Base-by-base conservation (phyloP, 495 filamentous ascomycete species). In the Neurospora terricola region DNA sequence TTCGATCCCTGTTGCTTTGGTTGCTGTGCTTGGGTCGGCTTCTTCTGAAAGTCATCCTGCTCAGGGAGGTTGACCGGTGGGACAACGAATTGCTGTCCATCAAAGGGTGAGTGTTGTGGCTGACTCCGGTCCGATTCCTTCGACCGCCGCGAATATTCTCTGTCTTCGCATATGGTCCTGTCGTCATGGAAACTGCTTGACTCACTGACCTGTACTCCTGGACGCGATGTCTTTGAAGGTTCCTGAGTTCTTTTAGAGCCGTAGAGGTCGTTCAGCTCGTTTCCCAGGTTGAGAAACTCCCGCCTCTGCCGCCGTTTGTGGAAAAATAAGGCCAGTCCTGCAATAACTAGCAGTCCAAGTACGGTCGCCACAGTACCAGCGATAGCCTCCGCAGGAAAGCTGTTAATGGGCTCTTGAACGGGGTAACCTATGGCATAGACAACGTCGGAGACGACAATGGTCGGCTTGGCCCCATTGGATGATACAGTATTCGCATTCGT, bases 341-440 rank as follows among this genome's bases (percentile, higher is more conserved):
- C 38, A 11, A 74, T 42, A 37, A 27, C 39, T 0, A 76, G 66
- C 11, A 73, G n/a, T 4, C 74, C 69, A 30, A 45, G 27, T 1
- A 59, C 21, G 7, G 48, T 21, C 30, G 73, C 74, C 11, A 72
- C 68, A 37, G 72, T 73, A 34, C 77, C 76, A 12, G 76, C 77
- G 38, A 76, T 73, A 11, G 70, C 73, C 12, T 75, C 77, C 2
- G 71, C 11, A 2, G 76, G 75, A 7, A 75, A 62, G 5, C 59
- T 11, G 54, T 72, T 16, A 48, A 54, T 14, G 38, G 70, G 18
- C 37, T 69, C 38, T 27, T 70, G 38, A 34, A 75, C 68, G 16
- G 76, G 68, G 40, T 71, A 76, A 11, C 71, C 59, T 70, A 73
- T 75, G 9, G 76, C 75, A 40, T 72, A 78, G 5, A 78, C 73